Conservation (phyloP, 2,329 filamentous ascomycete genomes). For the Penicillium brasilianum region DNA sequence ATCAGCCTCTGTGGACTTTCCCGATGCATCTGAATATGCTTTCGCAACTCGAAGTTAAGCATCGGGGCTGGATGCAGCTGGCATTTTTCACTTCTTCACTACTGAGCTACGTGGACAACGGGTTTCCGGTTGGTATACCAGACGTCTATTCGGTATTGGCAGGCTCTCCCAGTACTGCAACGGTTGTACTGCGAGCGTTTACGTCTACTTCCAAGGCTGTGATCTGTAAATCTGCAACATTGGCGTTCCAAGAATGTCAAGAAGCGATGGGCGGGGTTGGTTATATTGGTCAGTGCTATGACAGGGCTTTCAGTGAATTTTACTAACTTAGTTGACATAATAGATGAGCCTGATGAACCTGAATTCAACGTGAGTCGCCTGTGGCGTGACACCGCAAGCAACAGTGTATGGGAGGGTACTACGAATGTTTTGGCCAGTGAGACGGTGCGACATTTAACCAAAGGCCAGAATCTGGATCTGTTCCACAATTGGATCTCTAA, state of each 20-base stretch:
- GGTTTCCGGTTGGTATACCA: slow-evolving; percentile 19
- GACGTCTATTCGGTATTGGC: slow-evolving; percentile 28
- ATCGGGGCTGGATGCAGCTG: slow-evolving; percentile 44
- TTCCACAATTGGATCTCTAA: slow-evolving; percentile 51
- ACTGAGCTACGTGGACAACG: slow-evolving; percentile 40
- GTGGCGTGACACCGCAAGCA: slow-evolving; percentile 61
- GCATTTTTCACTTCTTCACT: slow-evolving; percentile 43
- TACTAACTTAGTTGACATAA: neutral
- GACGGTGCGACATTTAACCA: slow-evolving; percentile 43
- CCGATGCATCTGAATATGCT: slow-evolving; percentile 46
- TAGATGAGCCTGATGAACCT: slow-evolving; percentile 52
- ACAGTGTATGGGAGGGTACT: slow-evolving; percentile 71
- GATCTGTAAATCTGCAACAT: slow-evolving; percentile 36
- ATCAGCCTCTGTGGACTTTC: slow-evolving; percentile 42
- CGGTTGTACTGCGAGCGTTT: slow-evolving; percentile 34
- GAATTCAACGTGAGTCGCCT: slow-evolving; percentile 68
- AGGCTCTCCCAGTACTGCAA: slow-evolving; percentile 10
- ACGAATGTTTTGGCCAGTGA: slow-evolving; percentile 69
- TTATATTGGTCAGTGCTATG: slow-evolving; percentile 29
- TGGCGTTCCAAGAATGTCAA: slow-evolving; percentile 37
- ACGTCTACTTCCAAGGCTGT: slow-evolving; percentile 43
- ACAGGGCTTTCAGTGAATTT: neutral
- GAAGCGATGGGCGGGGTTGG: slow-evolving; percentile 40
- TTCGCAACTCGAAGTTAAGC: slow-evolving; percentile 44
- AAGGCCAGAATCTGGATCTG: slow-evolving; percentile 20